These are phyloP conservation scores for Lactifluus hygrophoroides DNA, from an alignment of 768 basidiomycete genomes.

Conservation along the genomic window DNA sequence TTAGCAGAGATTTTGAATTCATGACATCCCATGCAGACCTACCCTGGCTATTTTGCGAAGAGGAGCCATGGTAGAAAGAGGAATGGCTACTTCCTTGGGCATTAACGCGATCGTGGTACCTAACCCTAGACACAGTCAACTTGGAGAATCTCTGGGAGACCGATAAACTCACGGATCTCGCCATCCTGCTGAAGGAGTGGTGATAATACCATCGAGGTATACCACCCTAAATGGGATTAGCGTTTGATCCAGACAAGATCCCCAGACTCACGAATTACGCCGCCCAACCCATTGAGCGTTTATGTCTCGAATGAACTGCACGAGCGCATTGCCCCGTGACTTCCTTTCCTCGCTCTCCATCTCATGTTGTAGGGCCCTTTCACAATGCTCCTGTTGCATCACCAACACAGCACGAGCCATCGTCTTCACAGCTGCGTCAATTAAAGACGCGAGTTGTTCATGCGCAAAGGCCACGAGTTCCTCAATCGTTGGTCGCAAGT, in stretches of 20 bases:
- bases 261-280: constrained; percentile 4
- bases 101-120: not conserved
- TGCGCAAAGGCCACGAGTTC: not conserved
- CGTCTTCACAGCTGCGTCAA: constrained; percentile 5
- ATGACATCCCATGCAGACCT: not conserved
- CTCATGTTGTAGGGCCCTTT: constrained; percentile 4
- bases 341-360: not conserved
- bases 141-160: not conserved
- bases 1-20: not conserved
- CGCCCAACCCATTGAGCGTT: not conserved
- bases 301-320: constrained; percentile 5
- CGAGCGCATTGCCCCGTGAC: not conserved
- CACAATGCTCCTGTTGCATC: constrained; percentile 9
- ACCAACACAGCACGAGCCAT: not conserved
- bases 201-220: not conserved
- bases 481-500: not conserved
- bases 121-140: not conserved
- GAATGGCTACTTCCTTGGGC: not conserved
- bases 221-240: not conserved
- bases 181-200: not conserved
- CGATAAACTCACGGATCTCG: not conserved
- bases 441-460: not conserved
- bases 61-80: not conserved
- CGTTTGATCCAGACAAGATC: not conserved
- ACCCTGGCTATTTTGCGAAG: constrained; percentile 2